phyloP scores from a whole-genome alignment of 345 rosid species.

The Moringa oleifera region DNA sequence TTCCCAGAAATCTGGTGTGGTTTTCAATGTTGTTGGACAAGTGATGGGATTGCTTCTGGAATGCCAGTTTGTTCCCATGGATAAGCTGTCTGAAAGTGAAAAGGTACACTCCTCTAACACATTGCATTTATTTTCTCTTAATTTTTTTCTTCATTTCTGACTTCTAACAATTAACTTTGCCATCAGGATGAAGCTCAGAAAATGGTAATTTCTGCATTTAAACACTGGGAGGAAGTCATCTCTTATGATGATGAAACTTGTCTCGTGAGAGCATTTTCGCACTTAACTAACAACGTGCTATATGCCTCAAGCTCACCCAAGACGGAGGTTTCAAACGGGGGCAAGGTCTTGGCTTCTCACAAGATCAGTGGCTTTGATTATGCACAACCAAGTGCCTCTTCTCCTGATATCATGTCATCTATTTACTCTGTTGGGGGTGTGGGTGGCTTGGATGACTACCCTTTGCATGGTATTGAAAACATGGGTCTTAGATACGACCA shows the following conservation, averaged over 20 bases:
- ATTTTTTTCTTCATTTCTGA: not conserved
- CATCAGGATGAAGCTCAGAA: slow-evolving; percentile 66
- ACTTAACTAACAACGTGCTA: slow-evolving; percentile 20
- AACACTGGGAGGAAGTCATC: slow-evolving; percentile 54
- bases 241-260: slow-evolving; percentile 58
- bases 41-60: slow-evolving; percentile 72
- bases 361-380: slow-evolving; percentile 53
- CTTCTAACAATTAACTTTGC: slow-evolving; percentile 14
- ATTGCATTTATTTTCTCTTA: not conserved
- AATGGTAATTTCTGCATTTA: slow-evolving; percentile 63
- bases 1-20: slow-evolving; percentile 71
- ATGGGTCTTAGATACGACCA: slow-evolving; percentile 54
- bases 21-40: slow-evolving; percentile 90
- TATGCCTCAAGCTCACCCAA: slow-evolving; percentile 33
- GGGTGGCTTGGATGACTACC: slow-evolving; percentile 53
- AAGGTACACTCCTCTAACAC: slow-evolving; percentile 47
- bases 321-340: slow-evolving; percentile 35
- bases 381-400: slow-evolving; percentile 41
- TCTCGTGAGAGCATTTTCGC: slow-evolving; percentile 36
- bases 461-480: slow-evolving; percentile 48
- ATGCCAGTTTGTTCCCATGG: slow-evolving; percentile 52
- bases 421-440: slow-evolving; percentile 47
- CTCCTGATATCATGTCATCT: slow-evolving; percentile 67
- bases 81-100: slow-evolving; percentile 72
- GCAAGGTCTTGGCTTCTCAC: slow-evolving; percentile 37